phyloP scores from a whole-genome alignment of 345 rosid species.

The Camelina laxa region DNA sequence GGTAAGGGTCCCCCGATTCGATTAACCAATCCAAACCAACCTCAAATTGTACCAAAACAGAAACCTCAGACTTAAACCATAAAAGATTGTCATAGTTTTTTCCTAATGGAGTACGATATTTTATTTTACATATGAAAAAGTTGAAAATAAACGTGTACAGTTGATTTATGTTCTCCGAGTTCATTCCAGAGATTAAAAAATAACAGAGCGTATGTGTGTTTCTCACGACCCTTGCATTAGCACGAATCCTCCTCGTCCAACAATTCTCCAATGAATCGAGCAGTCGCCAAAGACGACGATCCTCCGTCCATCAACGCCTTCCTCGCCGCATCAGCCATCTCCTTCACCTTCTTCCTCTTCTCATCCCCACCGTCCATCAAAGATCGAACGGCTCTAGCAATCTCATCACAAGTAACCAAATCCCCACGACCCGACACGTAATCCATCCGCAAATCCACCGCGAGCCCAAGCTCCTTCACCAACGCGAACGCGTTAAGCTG shows the following conservation, averaged over 20 bases:
- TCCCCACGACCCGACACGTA: slow-evolving; percentile 31
- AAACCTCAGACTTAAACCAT: background rate
- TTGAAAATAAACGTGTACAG: background rate
- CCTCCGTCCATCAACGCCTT: slow-evolving; percentile 44
- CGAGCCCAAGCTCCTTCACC: slow-evolving; percentile 51
- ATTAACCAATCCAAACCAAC: no score
- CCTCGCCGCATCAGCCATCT: slow-evolving; percentile 40
- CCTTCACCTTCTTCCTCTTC: slow-evolving; percentile 43
- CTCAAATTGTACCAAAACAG: no score
- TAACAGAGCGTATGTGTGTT: background rate
- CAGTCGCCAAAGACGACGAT: slow-evolving; percentile 46
- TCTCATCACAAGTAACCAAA: slow-evolving; percentile 50
- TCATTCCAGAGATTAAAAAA: background rate
- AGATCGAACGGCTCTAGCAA: slow-evolving; percentile 34
- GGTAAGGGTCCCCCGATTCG: no score
- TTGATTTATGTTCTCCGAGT: background rate
- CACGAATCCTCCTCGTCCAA: slow-evolving; percentile 3
- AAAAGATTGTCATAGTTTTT: background rate
- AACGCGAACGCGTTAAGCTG: slow-evolving; percentile 56
- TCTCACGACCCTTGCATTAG: background rate
- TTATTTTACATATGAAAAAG: background rate
- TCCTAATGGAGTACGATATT: background rate
- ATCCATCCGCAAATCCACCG: slow-evolving; percentile 49
- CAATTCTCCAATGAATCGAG: slow-evolving; percentile 44
- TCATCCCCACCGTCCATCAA: slow-evolving; percentile 40